Conservation (phyloP, 768 basidiomycete genomes). For the Cyclocybe cylindracea region DNA sequence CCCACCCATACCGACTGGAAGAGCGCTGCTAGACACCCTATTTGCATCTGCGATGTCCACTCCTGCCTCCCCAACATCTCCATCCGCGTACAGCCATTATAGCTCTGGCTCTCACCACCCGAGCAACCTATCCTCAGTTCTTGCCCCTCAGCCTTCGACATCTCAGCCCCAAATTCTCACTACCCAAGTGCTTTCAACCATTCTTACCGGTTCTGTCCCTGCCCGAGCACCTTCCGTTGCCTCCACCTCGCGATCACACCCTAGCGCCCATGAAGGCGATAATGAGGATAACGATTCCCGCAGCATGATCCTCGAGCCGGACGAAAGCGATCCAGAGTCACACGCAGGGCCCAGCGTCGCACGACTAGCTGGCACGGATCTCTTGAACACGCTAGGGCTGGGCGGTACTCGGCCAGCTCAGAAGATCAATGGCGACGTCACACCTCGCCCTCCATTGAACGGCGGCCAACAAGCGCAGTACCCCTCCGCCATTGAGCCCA, state of each 20-base stretch:
- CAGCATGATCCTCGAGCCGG: slow-evolving; percentile 40
- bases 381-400: slow-evolving; percentile 18
- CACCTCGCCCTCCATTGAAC: slow-evolving; percentile 41
- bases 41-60: slow-evolving; percentile 62
- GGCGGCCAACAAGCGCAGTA: slow-evolving; percentile 14
- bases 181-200: slow-evolving; percentile 66
- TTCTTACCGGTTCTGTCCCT: slow-evolving; percentile 54
- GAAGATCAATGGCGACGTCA: slow-evolving; percentile 56
- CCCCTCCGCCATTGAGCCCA: slow-evolving; percentile 21
- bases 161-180: slow-evolving; percentile 66
- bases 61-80: slow-evolving; percentile 9
- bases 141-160: slow-evolving; percentile 34
- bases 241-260: slow-evolving; percentile 35
- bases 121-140: slow-evolving; percentile 6
- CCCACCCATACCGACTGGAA: slow-evolving; percentile 42
- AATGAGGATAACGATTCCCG: slow-evolving; percentile 52
- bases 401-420: slow-evolving; percentile 15
- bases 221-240: slow-evolving; percentile 42
- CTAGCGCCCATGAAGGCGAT: slow-evolving; percentile 57
- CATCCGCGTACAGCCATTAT: slow-evolving; percentile 2
- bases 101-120: neutral
- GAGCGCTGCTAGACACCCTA: slow-evolving; percentile 64
- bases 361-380: slow-evolving; percentile 24
- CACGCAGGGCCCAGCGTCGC: slow-evolving; percentile 31
- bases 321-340: slow-evolving; percentile 24